Conservation (phyloP, 768 basidiomycete genomes). For the Astraeus odoratus region DNA sequence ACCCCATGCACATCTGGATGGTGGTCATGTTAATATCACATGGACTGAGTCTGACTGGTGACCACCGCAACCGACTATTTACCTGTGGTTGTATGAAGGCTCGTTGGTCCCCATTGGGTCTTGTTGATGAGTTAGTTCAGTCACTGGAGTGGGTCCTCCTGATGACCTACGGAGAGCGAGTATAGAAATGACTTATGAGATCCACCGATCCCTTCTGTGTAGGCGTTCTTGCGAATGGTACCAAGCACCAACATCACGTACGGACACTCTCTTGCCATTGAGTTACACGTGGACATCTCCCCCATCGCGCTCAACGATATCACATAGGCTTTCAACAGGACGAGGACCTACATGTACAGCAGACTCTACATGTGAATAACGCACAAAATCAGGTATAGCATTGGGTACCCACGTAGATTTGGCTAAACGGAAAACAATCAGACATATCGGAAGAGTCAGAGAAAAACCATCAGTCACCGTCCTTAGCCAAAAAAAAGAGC, state of each 20-base stretch:
- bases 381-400: neutral
- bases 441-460: neutral
- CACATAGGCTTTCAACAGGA: too few species aligned
- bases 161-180: conserved; percentile 22
- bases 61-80: conserved; percentile 19
- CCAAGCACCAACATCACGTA: too few species aligned
- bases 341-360: too few species aligned
- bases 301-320: too few species aligned
- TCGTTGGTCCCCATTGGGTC: conserved; percentile 33
- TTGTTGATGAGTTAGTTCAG: conserved; percentile 29
- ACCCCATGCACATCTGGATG: neutral
- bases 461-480: too few species aligned
- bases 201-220: neutral
- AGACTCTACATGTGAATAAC: too few species aligned
- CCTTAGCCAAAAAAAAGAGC: too few species aligned
- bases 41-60: conserved; percentile 40
- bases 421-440: neutral
- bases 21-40: neutral
- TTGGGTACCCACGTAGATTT: neutral
- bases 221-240: too few species aligned
- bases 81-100: conserved; percentile 41
- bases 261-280: too few species aligned
- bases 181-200: neutral
- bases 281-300: too few species aligned
- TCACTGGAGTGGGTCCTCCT: conserved; percentile 30